These are phyloP conservation scores for Posidonia australis DNA, from an alignment of 106 monocot genomes.

Conservation along the genomic window DNA sequence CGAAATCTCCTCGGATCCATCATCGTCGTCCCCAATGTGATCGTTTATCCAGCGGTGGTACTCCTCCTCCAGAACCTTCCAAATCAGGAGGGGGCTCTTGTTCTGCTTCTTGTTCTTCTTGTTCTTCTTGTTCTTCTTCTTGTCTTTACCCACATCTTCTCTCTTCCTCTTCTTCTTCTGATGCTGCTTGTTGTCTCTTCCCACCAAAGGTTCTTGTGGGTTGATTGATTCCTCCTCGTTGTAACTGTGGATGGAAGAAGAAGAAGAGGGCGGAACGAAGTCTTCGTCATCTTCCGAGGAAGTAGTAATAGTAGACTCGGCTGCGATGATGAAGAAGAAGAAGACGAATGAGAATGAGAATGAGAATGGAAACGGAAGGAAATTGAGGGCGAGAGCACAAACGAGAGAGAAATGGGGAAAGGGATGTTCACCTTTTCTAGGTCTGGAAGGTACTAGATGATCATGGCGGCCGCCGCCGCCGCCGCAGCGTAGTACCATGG, in stretches of 20 bases:
- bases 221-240: neutral
- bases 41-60: constrained; percentile 43
- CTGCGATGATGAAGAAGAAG: no score
- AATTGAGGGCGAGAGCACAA: no score
- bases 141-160: no score
- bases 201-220: neutral
- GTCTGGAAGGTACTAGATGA: neutral
- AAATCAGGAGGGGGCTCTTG: neutral
- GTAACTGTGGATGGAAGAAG: neutral
- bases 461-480: neutral
- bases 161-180: neutral
- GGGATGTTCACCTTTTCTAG: no score
- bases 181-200: neutral
- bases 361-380: no score
- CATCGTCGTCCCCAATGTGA: neutral
- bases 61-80: constrained; percentile 36
- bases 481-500: neutral
- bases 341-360: no score
- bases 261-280: neutral
- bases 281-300: neutral
- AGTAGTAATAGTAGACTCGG: neutral
- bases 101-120: constrained; percentile 1
- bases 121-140: constrained; percentile 2
- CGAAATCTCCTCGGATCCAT: neutral
- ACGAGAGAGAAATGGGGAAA: no score